Conservation (phyloP, 768 basidiomycete genomes). For the Rhodotorula toruloides region DNA sequence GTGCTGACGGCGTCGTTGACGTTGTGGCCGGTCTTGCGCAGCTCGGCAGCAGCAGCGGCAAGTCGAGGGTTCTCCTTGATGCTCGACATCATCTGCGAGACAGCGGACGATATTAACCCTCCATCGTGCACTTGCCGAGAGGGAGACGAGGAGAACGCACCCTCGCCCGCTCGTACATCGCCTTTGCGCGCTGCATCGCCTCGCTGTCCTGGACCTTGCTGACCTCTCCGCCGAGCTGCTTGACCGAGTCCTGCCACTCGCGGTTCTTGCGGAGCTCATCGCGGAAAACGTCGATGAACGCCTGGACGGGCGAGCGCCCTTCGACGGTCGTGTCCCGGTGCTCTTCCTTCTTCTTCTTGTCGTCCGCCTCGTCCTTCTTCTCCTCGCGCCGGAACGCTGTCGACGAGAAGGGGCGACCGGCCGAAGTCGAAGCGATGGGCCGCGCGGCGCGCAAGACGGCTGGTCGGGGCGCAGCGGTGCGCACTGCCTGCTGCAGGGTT, state of each 20-base stretch:
- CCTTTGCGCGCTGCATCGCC: conserved; percentile 84
- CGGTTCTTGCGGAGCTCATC: conserved; percentile 91
- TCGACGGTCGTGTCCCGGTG: conserved; percentile 35
- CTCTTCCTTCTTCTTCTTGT: conserved; percentile 23
- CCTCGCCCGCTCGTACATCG: conserved; percentile 88
- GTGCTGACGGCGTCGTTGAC: conserved; percentile 90
- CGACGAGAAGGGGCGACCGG: background rate
- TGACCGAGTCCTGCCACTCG: conserved; percentile 92
- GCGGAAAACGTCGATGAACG: conserved; percentile 86
- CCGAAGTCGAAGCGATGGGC: background rate
- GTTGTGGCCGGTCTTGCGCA: conserved; percentile 80
- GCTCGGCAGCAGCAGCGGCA: conserved; percentile 85
- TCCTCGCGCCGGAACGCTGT: background rate
- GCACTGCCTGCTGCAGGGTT: background rate
- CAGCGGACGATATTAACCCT: background rate
- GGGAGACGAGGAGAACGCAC: conserved; percentile 52
- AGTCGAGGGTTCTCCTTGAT: conserved; percentile 93
- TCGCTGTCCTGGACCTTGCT: conserved; percentile 96
- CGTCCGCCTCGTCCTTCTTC: conserved; percentile 13
- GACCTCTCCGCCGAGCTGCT: conserved; percentile 94
- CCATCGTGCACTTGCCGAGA: background rate
- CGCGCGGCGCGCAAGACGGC: background rate
- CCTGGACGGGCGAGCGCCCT: conserved; percentile 74
- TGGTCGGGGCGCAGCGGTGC: no score
- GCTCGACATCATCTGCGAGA: conserved; percentile 70